Conservation (phyloP, 352 stramenopile species). For the Globisporangium spiculum region DNA sequence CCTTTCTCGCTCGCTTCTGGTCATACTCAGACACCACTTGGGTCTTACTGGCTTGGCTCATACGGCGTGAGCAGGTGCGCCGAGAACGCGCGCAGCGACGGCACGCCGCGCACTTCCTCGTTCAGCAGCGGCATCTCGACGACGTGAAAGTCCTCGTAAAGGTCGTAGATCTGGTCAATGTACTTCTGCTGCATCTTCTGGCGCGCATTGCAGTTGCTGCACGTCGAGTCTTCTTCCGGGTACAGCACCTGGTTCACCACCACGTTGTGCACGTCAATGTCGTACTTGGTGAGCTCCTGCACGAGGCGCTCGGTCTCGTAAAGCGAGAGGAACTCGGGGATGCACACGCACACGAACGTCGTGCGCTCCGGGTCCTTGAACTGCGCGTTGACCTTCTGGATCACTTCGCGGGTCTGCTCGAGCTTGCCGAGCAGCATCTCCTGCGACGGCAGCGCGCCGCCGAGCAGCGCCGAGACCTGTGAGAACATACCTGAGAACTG, state of each 20-base stretch:
- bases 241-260: conserved; percentile 99
- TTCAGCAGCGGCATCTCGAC: conserved; percentile 98
- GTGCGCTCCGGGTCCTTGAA: conserved; percentile 99
- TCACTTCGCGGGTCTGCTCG: conserved; percentile 94
- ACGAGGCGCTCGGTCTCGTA: conserved; percentile 99
- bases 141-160: conserved; percentile 99
- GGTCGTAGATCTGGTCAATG: conserved; percentile 99
- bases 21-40: neutral
- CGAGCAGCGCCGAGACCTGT: conserved; percentile 76
- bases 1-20: conserved; percentile 3
- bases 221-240: conserved; percentile 68
- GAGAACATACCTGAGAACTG: conserved; percentile 88
- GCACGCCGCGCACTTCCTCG: conserved; percentile 97
- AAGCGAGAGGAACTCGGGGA: conserved; percentile 99
- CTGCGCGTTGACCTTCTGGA: conserved; percentile 98
- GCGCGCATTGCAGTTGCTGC: conserved; percentile 94
- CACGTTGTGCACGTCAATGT: conserved; percentile 99
- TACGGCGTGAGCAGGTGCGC: conserved; percentile 94
- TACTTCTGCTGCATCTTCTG: conserved; percentile 99
- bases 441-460: conserved; percentile 79
- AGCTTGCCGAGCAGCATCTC: conserved; percentile 96
- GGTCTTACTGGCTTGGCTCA: conserved; percentile 43
- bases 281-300: conserved; percentile 98
- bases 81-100: conserved; percentile 93
- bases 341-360: conserved; percentile 99